These are phyloP conservation scores for Trametes sanguinea DNA, from an alignment of 768 basidiomycete species.

Conservation along the genomic window DNA sequence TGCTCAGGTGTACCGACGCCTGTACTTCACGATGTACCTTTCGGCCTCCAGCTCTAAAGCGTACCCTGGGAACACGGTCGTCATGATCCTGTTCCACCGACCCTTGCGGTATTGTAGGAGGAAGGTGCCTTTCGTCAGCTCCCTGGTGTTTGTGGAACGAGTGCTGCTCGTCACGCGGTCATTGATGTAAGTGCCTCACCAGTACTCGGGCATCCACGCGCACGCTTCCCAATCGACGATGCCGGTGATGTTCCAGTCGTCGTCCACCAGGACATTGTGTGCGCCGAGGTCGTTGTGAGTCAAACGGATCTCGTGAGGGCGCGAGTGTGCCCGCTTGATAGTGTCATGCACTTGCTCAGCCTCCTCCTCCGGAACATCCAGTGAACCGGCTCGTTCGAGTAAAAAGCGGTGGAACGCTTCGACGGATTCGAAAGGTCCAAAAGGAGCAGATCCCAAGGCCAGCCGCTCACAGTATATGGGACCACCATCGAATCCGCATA, in stretches of 20 bases:
- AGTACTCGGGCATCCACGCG: conserved; percentile 30
- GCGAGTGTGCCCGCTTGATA: conserved; percentile 12
- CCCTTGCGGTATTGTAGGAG: conserved; percentile 5
- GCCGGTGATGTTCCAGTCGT: conserved; percentile 23
- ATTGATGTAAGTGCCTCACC: conserved; percentile 1
- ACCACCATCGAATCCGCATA: conserved; percentile 15
- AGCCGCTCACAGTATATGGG: conserved; percentile 12
- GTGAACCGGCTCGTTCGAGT: background rate
- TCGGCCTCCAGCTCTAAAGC: conserved; percentile 11
- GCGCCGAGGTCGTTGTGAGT: conserved; percentile 41
- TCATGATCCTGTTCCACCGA: conserved; percentile 11
- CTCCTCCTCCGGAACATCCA: conserved; percentile 1
- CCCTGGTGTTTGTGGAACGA: background rate
- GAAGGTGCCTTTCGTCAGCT: conserved; percentile 11
- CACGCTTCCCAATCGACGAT: conserved; percentile 28
- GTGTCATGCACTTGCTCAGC: conserved; percentile 4
- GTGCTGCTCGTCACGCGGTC: background rate
- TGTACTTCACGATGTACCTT: conserved; percentile 1
- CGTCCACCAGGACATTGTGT: conserved; percentile 39
- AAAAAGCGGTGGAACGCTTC: conserved; percentile 13
- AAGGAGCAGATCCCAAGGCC: conserved; percentile 5
- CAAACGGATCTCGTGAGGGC: conserved; percentile 22
- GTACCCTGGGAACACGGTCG: conserved; percentile 4
- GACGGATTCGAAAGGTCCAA: conserved; percentile 18
- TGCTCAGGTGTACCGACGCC: conserved; percentile 1